Base-by-base conservation (phyloP, 192 early-diverging fungal genomes). In the Ramicandelaber brevisporus region DNA sequence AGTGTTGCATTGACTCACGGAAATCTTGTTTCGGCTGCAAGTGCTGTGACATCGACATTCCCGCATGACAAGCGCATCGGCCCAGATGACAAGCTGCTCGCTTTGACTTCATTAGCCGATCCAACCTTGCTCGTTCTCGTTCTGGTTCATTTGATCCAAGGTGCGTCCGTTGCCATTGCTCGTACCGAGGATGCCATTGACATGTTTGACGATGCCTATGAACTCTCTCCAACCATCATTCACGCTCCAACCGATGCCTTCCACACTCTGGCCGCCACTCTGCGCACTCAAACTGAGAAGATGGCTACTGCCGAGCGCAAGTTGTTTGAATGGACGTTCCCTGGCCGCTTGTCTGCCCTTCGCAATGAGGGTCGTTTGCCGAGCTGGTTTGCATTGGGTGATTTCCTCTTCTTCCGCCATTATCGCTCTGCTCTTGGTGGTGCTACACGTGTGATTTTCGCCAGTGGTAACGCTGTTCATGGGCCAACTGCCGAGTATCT, bases 331-430 rank as follows among this genome's bases (percentile, higher is more conserved):
- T 13, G 14, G 5, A 23, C 7, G 12, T 25, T 21, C 15, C 11
- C 26, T 1, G 2, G 15, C 6, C 33, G 15, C 9, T 25, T 25
- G n/a, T 9, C 6, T 5, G 15, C 8, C n/a, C 17, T 34, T 5
- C 14, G 23, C 1, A 10, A n/a, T 12, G 20, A 21, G 3, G 33
- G 33, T 24, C 20, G 23, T 6, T 14, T 34, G 8, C 22, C 17
- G 2, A 12, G 10, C 20, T 5, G n/a, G 5, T 23, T n/a, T n/a
- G n/a, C 33, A 12, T 24, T 34, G 5, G 23, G 21, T n/a, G 33
- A 34, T 24, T 14, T 24, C 5, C 8, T 34, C n/a, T 34, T 25
- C 33, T 34, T 34, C 18, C 33, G 33, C 2, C 33, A 34, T 24
- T 34, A 25, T 10, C 33, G 33, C 13, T 9, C 11, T 8, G 10